phyloP scores from a whole-genome alignment of 1,284 basidiomycete species.

The Fomitopsis betulina region DNA sequence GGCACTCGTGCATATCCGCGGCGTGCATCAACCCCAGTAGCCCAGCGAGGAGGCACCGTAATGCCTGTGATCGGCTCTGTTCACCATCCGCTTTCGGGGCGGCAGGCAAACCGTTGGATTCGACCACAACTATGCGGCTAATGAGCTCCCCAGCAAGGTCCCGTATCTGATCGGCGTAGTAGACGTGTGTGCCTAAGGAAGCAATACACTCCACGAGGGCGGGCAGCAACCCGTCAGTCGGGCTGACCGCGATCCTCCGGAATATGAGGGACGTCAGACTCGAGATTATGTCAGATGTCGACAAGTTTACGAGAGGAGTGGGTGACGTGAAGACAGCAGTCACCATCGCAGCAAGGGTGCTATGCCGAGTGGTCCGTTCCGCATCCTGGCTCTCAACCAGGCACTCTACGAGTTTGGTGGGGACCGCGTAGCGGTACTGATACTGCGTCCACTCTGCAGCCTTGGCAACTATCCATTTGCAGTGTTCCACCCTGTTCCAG shows the following conservation, averaged over 20 bases:
- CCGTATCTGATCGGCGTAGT: slow-evolving; percentile 96
- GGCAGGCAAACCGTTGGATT: slow-evolving; percentile 55
- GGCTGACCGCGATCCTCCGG: slow-evolving; percentile 61
- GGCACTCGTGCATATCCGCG: slow-evolving; percentile 46
- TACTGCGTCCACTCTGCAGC: slow-evolving; percentile 84
- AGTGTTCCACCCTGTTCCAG: slow-evolving; percentile 76
- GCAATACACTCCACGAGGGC: slow-evolving; percentile 78
- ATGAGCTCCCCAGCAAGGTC: slow-evolving; percentile 88
- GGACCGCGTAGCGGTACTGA: slow-evolving; percentile 89
- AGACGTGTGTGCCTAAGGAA: slow-evolving; percentile 85
- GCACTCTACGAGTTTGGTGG: slow-evolving; percentile 81
- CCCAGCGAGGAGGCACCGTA: slow-evolving; percentile 71
- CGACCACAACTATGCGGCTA: slow-evolving; percentile 68
- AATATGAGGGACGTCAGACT: slow-evolving; percentile 74
- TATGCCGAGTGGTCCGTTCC: slow-evolving; percentile 52
- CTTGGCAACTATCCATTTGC: slow-evolving; percentile 79
- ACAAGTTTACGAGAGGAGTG: slow-evolving; percentile 83
- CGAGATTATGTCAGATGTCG: slow-evolving; percentile 85
- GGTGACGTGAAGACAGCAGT: slow-evolving; percentile 81
- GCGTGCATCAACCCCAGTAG: slow-evolving; percentile 69
- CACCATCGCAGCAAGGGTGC: slow-evolving; percentile 77
- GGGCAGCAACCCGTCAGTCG: slow-evolving; percentile 67
- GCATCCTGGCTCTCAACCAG: slow-evolving; percentile 69
- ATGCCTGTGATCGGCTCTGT: slow-evolving; percentile 58
- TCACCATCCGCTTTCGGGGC: slow-evolving; percentile 41